Evolutionary conservation across 1,284 basidiomycete species (phyloP), one percentile per base, ranked within the genome.

Genomic region (Apiotrichum gracile): DNA sequence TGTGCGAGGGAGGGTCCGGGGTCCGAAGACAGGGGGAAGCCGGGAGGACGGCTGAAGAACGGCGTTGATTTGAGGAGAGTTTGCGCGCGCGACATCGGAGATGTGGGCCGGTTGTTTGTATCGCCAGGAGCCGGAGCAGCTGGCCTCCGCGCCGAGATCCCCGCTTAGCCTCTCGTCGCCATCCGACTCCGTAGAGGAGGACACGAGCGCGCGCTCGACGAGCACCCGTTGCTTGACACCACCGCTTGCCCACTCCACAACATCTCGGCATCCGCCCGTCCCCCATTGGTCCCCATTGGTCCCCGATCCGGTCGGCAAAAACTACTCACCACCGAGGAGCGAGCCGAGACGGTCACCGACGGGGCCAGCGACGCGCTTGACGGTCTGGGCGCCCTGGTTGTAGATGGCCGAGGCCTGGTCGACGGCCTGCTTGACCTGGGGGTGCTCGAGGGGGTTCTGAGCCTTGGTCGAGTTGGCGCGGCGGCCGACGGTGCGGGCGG

Each of bases 291-390:
- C n/a, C n/a, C n/a, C n/a, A n/a, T n/a, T n/a, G n/a, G n/a, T n/a
- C n/a, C n/a, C n/a, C n/a, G n/a, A n/a, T n/a, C n/a, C n/a, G n/a
- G n/a, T n/a, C n/a, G n/a, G n/a, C n/a, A n/a, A n/a, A n/a, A n/a
- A n/a, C n/a, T 17, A 74, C 74, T 62, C 61, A 76, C 74, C 61
- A 52, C 74, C 74, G 27, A 74, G 65, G 55, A 68, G 58, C 47
- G 51, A 58, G 21, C 71, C 70, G 27, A 75, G 60, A 47, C 64
- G 62, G 50, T 74, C 70, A 19, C 73, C 74, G 19, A 75, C 59
- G 27, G 74, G 74, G 44, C 75, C 75, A 45, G 69, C 69, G 29
- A 72, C 67, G 44, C 65, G 58, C 64, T 67, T 66, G 44, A 71
- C 68, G 34, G 66, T 66, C 35, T 65, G 65, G 24, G 66, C 57